Conservation (phyloP, 2,329 filamentous ascomycete genomes). For the Pestalotiopsis sp. region DNA sequence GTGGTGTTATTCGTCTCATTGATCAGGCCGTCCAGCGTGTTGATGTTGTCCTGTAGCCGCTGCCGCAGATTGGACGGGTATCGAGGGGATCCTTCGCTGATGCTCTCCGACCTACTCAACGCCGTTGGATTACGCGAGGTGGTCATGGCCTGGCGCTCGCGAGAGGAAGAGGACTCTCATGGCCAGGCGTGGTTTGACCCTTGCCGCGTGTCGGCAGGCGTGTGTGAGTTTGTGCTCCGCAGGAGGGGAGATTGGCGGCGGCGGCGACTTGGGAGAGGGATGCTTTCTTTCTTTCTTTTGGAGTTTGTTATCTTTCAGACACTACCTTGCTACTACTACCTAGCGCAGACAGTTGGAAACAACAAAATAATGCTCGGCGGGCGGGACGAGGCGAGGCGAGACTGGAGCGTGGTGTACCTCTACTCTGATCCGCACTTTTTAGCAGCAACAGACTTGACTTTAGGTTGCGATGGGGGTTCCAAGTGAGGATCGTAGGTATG, state of each 20-base stretch:
- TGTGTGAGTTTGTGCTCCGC: neutral
- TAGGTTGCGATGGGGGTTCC: neutral
- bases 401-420: neutral
- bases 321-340: neutral
- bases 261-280: neutral
- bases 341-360: neutral
- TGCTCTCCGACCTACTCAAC: slow-evolving; percentile 18
- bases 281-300: neutral
- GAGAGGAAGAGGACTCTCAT: neutral
- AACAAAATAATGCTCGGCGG: neutral
- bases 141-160: slow-evolving; percentile 12
- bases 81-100: slow-evolving; percentile 13
- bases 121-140: slow-evolving; percentile 14
- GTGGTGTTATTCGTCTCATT: slow-evolving; percentile 12
- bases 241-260: neutral
- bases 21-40: slow-evolving; percentile 15
- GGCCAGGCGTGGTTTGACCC: neutral
- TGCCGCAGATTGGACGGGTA: slow-evolving; percentile 13
- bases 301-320: neutral
- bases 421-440: neutral
- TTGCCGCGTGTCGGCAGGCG: neutral
- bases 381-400: neutral
- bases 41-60: slow-evolving; percentile 18
- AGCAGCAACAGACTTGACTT: neutral
- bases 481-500: neutral